A percentile compares a stretch with the other conserved stretches of the same genome.
phyloP scores from a whole-genome alignment of 1,284 basidiomycete species.

The Trametes polyzona region DNA sequence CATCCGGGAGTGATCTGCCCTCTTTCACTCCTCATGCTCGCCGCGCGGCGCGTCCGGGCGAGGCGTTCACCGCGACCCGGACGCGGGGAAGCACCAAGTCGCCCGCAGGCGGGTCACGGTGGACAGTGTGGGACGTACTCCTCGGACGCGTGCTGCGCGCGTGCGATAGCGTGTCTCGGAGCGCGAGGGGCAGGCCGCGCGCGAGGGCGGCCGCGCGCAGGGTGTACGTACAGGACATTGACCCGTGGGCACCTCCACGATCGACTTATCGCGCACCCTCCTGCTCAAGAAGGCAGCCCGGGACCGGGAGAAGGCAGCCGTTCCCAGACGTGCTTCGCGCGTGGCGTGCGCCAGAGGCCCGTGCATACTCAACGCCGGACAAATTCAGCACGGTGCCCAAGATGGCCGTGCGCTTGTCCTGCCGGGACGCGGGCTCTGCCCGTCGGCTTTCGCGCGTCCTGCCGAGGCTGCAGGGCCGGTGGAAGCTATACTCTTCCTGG shows the following conservation, averaged over 20 bases:
- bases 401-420: neutral
- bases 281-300: neutral
- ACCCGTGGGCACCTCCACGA: neutral
- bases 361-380: constrained; percentile 18
- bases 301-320: neutral
- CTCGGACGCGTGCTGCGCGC: neutral
- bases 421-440: neutral
- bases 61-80: neutral
- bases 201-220: neutral
- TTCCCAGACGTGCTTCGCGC: constrained; percentile 5
- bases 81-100: constrained; percentile 1
- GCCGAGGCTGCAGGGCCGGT: too few species aligned
- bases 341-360: constrained; percentile 4
- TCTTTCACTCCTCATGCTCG: neutral
- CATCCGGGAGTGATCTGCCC: constrained; percentile 5
- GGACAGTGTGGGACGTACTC: constrained; percentile 4
- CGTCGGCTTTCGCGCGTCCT: too few species aligned
- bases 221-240: neutral
- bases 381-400: neutral
- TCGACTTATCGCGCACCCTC: constrained; percentile 9
- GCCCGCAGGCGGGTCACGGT: constrained; percentile 2
- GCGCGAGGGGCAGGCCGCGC: neutral
- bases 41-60: neutral
- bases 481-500: too few species aligned
- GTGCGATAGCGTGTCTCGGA: neutral